A percentile compares a stretch with the other conserved stretches of the same genome.
phyloP scores from a whole-genome alignment of 495 filamentous ascomycete species.

The Trypethelium eluteriae region DNA sequence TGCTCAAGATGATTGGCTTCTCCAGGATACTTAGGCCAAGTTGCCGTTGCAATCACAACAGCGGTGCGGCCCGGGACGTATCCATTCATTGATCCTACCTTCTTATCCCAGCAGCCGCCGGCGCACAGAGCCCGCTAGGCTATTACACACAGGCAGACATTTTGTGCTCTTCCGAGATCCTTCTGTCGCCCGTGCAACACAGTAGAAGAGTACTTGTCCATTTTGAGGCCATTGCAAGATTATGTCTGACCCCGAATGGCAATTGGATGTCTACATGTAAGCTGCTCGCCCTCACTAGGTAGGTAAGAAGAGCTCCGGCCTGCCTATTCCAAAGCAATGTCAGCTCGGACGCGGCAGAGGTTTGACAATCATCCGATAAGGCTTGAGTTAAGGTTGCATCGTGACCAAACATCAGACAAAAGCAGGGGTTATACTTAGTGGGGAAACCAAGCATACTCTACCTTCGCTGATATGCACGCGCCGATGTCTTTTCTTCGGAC shows the following conservation, averaged over 20 bases:
- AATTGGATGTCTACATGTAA: too few relatives aligned
- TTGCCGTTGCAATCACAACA: constrained; percentile 1
- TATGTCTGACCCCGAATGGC: not conserved
- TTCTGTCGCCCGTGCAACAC: not conserved
- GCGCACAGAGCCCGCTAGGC: not conserved
- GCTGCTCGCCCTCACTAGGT: not conserved
- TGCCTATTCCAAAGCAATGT: not conserved
- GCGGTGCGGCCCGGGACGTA: constrained; percentile 10
- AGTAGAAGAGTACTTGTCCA: not conserved
- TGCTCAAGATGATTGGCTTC: not conserved
- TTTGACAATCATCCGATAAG: constrained; percentile 1
- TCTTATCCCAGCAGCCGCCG: not conserved
- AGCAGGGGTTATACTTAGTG: not conserved
- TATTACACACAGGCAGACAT: not conserved
- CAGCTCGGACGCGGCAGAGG: not conserved
- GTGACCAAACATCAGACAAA: constrained; percentile 4
- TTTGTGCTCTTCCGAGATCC: not conserved
- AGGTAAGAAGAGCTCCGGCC: not conserved
- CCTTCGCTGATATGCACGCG: not conserved
- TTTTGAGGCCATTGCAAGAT: not conserved
- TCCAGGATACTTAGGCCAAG: not conserved
- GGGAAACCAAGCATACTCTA: not conserved
- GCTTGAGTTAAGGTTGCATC: constrained; percentile 2
- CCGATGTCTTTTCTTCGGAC: not conserved
- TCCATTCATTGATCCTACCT: constrained; percentile 6